Evolutionary conservation across 225 moss, liverwort and hornwort genomes (phyloP), one percentile per base, ranked within the genome.

Genomic region (Pseudoscleropodium purum): DNA sequence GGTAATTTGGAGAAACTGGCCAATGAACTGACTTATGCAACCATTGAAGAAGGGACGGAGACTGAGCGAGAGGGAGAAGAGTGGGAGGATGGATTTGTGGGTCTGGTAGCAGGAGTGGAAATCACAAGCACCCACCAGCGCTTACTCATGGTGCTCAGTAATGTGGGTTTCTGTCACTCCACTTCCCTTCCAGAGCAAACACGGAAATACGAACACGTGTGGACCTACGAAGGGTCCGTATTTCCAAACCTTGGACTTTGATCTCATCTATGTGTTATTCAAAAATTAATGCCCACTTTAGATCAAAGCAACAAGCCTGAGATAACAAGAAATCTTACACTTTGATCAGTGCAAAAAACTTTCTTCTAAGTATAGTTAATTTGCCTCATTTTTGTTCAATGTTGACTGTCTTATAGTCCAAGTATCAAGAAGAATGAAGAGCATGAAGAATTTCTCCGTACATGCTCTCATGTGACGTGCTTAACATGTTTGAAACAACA

Each of bases 71-170:
- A 91, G 86, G 91, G 89, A 27, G 89, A 90, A 79, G 78, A 86
- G 68, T 92, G 87, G 83, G 94, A 96, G 52, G 98, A 94, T 36
- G 96, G 92, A 64, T 96, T 97, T 80, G 91, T 92, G 88, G 96
- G 97, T 79, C 92, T 97, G 45, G 89, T 96, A 21, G 95, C 99
- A 41, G 96, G 99, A 82, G 92, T 95, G 36, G 99, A 97, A 91
- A 92, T 97, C 24, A 89, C 92, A 29, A 94, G 92, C 90, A 88
- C 87, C 30, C 95, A 96, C 88, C 99, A 97, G 77, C 96, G 96
- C 87, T 89, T 99, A 69, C 96, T 99, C 52, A 96, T 99, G 93
- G 96, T 97, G 84, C 92, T 99, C 63, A 99, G 99, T 73, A 99
- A 99, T 78, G 91, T 92, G 87, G 96, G 96, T 56, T 99, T 93